A percentile compares a stretch with the other conserved stretches of the same genome.
Conservation (phyloP, 306 rosid species). For the Cucumis melo region DNA sequence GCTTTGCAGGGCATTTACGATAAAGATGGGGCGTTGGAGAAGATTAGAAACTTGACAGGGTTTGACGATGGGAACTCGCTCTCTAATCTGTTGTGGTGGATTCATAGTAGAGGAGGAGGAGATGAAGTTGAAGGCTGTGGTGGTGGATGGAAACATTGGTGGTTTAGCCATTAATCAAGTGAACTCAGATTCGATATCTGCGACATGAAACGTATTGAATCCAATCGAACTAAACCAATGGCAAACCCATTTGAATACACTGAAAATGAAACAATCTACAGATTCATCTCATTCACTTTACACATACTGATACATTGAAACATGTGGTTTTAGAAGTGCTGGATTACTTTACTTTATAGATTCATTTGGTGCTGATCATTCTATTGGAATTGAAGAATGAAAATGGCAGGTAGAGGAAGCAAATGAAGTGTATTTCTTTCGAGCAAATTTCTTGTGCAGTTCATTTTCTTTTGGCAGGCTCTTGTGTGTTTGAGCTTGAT, state of each 20-base stretch:
- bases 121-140: conserved; percentile 6
- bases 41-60: conserved; percentile 33
- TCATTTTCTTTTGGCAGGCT: neutral
- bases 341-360: neutral
- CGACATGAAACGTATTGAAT: neutral
- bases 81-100: conserved; percentile 79
- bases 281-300: neutral
- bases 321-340: neutral
- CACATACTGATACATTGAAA: neutral
- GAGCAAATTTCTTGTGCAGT: neutral
- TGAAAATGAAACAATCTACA: neutral
- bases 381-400: neutral
- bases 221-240: neutral
- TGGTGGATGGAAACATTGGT: conserved; percentile 14
- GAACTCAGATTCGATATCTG: neutral
- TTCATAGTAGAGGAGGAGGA: conserved; percentile 41
- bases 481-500: neutral
- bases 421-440: neutral
- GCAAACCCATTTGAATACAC: neutral
- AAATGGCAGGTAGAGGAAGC: neutral
- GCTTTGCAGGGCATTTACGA: conserved; percentile 52
- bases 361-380: neutral
- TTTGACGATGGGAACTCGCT: conserved; percentile 69
- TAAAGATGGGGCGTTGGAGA: conserved; percentile 34
- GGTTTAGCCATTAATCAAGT: conserved; percentile 25